phyloP scores from a whole-genome alignment of 352 stramenopile genomes.

The Phytophthora cajani region DNA sequence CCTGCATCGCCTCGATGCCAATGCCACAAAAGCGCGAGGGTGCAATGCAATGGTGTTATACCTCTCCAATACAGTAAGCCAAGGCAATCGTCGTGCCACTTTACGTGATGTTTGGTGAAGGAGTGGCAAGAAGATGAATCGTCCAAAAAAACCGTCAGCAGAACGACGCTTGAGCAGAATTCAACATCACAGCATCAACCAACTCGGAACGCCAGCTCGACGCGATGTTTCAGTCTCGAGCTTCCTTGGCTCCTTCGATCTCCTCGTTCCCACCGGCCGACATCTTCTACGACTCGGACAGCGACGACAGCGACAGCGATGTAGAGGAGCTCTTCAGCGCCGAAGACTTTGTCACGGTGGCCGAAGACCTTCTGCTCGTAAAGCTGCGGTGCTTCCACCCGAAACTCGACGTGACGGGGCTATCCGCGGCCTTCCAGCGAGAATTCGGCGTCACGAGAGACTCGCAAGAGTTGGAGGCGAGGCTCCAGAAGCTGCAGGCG shows the following conservation, averaged over 20 bases:
- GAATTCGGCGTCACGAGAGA: constrained; percentile 49
- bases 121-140: background rate
- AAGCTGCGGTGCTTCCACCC: constrained; percentile 66
- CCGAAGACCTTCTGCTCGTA: constrained; percentile 72
- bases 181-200: background rate
- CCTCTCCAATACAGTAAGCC: background rate
- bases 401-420: constrained; percentile 40
- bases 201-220: background rate
- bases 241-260: constrained; percentile 31
- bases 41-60: background rate
- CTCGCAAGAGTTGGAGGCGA: constrained; percentile 43
- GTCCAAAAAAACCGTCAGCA: constrained; percentile 7
- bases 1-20: background rate
- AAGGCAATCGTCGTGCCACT: background rate
- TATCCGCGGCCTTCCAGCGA: constrained; percentile 49
- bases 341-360: constrained; percentile 50
- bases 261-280: constrained; percentile 39
- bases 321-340: constrained; percentile 46
- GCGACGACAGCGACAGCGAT: constrained; percentile 39
- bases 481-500: constrained; percentile 50
- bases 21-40: no score
- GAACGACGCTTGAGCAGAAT: constrained; percentile 15
- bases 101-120: background rate
- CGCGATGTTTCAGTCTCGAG: constrained; percentile 11
- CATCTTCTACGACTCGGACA: constrained; percentile 40